phyloP scores from a whole-genome alignment of 2,329 filamentous ascomycete genomes.

The Paecilomyces fulvus region DNA sequence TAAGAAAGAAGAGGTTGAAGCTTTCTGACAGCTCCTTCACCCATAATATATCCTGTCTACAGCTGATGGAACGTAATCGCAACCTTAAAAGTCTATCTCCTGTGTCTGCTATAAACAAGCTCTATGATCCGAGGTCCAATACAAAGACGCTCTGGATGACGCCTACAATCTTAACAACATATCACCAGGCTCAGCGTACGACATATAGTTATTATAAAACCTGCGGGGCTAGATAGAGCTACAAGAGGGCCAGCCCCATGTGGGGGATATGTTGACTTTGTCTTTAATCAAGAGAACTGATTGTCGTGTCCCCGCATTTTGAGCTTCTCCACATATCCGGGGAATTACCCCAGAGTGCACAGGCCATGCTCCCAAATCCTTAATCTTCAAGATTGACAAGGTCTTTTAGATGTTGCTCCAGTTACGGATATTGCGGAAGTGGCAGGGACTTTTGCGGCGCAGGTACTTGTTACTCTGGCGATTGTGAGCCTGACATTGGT shows the following conservation, averaged over 20 bases:
- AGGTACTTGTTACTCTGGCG: no score
- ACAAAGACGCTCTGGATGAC: neutral
- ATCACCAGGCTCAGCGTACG: neutral
- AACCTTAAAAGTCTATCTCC: neutral
- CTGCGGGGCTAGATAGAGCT: neutral
- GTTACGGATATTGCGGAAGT: no score
- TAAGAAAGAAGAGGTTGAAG: no score
- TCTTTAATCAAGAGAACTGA: neutral
- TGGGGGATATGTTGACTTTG: neutral
- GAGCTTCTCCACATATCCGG: neutral
- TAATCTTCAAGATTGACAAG: neutral
- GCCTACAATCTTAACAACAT: neutral
- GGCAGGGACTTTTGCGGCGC: no score
- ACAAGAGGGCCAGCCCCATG: neutral
- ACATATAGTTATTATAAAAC: neutral
- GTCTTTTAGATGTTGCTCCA: no score
- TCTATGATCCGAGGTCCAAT: neutral
- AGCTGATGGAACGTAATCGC: no score
- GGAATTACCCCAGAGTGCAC: neutral
- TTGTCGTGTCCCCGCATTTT: neutral
- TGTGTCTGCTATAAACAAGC: neutral
- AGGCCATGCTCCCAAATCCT: neutral
- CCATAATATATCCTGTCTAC: no score
- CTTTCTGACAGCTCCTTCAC: neutral
- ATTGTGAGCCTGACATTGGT: no score